A percentile compares a stretch with the other conserved stretches of the same genome.
Evolutionary conservation across 2,329 filamentous ascomycete species (phyloP).

Genomic region (Daldinia eschscholtzii): DNA sequence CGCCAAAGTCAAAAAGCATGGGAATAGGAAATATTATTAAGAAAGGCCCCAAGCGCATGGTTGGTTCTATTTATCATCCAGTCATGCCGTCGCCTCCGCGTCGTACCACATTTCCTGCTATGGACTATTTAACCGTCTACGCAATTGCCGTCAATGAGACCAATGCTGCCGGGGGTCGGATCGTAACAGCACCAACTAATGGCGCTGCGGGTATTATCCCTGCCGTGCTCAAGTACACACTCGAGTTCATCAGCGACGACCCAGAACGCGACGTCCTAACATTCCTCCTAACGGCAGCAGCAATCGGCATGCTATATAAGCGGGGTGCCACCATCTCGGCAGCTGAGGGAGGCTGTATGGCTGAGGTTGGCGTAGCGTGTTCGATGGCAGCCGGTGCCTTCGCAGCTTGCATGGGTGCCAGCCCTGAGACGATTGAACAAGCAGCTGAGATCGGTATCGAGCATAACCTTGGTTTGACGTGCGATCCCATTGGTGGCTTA

Average conservation of each 20-base stretch:
- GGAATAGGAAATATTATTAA: conserved; percentile 44
- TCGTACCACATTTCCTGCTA: conserved; percentile 62
- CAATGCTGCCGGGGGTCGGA: conserved; percentile 64
- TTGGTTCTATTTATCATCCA: conserved; percentile 61
- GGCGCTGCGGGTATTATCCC: conserved; percentile 66
- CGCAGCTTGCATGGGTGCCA: conserved; percentile 65
- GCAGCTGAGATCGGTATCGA: conserved; percentile 66
- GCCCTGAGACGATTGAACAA: conserved; percentile 63
- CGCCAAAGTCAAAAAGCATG: conserved; percentile 26
- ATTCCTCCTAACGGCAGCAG: conserved; percentile 63
- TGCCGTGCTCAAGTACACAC: conserved; percentile 63
- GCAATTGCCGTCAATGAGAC: conserved; percentile 67
- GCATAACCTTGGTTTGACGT: conserved; percentile 64
- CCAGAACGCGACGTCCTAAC: conserved; percentile 63
- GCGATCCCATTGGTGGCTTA: conserved; percentile 64
- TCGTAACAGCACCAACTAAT: conserved; percentile 65
- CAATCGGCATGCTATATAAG: conserved; percentile 67
- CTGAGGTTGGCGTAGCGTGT: conserved; percentile 66
- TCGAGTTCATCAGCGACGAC: conserved; percentile 65
- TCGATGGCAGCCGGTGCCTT: conserved; percentile 66
- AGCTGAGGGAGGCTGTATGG: conserved; percentile 66
- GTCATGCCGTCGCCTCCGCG: conserved; percentile 60
- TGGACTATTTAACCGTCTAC: conserved; percentile 65
- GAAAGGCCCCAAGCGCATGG: conserved; percentile 57
- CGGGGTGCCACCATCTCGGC: conserved; percentile 65